Conservation (phyloP, 2,329 filamentous ascomycete genomes). For the Diaporthe ilicicola region DNA sequence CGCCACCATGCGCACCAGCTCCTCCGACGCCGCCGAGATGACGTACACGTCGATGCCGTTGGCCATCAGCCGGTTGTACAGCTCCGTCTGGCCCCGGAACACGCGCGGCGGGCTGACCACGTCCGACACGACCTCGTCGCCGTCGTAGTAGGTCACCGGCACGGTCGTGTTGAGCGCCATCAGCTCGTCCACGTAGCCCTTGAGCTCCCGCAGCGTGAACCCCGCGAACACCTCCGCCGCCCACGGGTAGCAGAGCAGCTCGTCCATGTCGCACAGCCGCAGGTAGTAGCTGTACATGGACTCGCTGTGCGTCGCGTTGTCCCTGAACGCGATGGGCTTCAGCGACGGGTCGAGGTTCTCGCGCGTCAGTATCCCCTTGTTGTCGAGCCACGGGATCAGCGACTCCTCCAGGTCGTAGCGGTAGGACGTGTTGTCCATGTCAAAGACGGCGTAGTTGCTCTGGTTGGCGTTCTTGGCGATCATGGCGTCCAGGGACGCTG, state of each 20-base stretch:
- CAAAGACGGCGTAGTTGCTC: slow-evolving; percentile 50
- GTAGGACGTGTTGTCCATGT: slow-evolving; percentile 57
- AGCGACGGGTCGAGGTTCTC: slow-evolving; percentile 50
- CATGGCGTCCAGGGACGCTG: slow-evolving; percentile 47
- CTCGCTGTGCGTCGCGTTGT: slow-evolving; percentile 48
- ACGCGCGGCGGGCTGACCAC: slow-evolving; percentile 46
- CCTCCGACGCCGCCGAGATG: slow-evolving; percentile 51
- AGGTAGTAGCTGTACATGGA: slow-evolving; percentile 55
- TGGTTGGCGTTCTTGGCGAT: slow-evolving; percentile 48
- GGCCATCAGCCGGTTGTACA: slow-evolving; percentile 52
- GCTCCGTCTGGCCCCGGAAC: slow-evolving; percentile 51
- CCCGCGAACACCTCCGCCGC: slow-evolving; percentile 52
- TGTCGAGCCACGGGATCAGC: slow-evolving; percentile 52
- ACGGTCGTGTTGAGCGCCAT: slow-evolving; percentile 44
- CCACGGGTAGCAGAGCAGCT: slow-evolving; percentile 53
- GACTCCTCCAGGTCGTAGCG: slow-evolving; percentile 53
- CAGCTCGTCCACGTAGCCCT: slow-evolving; percentile 25
- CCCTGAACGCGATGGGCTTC: slow-evolving; percentile 52
- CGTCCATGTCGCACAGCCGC: slow-evolving; percentile 52
- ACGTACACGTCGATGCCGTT: slow-evolving; percentile 55
- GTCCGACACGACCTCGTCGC: slow-evolving; percentile 40
- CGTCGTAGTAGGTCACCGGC: slow-evolving; percentile 47
- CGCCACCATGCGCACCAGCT: slow-evolving; percentile 56
- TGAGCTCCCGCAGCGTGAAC: slow-evolving; percentile 37
- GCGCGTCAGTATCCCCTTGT: slow-evolving; percentile 50